Conservation (phyloP, 225 moss, liverwort and hornwort genomes). For the Sphagnum contortum region DNA sequence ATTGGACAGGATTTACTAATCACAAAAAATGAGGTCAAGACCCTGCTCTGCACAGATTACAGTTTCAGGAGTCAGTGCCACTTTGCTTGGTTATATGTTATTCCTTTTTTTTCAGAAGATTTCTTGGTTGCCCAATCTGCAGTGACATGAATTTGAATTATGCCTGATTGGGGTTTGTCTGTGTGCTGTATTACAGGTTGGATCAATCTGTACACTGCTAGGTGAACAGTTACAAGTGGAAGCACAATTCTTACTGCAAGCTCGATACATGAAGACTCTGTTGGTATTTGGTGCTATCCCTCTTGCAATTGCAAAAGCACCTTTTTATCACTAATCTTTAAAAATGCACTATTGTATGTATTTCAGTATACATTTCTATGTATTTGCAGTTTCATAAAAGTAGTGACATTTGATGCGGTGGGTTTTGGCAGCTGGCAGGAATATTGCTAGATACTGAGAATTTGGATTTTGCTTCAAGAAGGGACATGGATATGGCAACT, state of each 20-base stretch:
- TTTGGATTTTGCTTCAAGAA: constrained; percentile 42
- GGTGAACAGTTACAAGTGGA: constrained; percentile 35
- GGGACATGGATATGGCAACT: constrained; percentile 49
- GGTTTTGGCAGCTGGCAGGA: constrained; percentile 46
- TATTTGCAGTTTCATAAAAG: neutral
- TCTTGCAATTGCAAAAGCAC: neutral
- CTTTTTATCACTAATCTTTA: neutral
- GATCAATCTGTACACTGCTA: constrained; percentile 47
- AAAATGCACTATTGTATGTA: neutral
- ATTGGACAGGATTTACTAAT: constrained; percentile 40
- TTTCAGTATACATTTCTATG: neutral
- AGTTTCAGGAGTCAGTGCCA: too few species aligned
- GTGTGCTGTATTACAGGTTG: constrained; percentile 22
- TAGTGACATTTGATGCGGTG: neutral
- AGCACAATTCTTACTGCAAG: constrained; percentile 31
- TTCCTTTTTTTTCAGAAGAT: neutral
- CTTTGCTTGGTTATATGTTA: neutral
- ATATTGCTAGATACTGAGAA: constrained; percentile 54
- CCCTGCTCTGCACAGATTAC: too few species aligned
- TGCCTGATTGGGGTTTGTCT: neutral
- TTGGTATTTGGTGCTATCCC: constrained; percentile 20
- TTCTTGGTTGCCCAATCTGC: neutral
- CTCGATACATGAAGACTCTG: constrained; percentile 59
- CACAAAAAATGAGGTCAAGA: constrained; percentile 38
- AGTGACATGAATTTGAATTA: neutral